Conservation (phyloP, 2,329 filamentous ascomycete genomes). For the Coniochaeta pulveracea region DNA sequence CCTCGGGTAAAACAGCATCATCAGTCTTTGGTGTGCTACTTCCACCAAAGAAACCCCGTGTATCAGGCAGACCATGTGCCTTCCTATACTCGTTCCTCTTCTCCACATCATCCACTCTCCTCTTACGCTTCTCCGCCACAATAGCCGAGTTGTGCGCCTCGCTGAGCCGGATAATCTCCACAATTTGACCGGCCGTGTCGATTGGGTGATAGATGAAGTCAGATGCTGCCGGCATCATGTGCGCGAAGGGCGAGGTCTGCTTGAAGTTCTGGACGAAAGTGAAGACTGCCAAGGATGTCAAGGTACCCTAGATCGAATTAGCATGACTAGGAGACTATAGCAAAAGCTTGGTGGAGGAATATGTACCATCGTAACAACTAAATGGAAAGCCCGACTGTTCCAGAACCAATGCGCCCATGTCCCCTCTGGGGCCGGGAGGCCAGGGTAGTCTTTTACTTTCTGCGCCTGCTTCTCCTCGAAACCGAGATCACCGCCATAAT, state of each 20-base stretch:
- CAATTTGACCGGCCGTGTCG: constrained; percentile 49
- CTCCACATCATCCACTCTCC: constrained; percentile 71
- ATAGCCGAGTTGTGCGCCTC: constrained; percentile 57
- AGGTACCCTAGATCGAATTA: constrained; percentile 40
- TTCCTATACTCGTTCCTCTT: constrained; percentile 80
- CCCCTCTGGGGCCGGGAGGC: constrained; percentile 76
- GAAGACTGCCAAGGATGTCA: constrained; percentile 56
- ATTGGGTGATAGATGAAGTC: constrained; percentile 62
- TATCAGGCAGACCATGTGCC: constrained; percentile 68
- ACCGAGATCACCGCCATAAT: constrained; percentile 65
- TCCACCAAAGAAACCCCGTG: constrained; percentile 34
- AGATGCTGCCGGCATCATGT: constrained; percentile 63
- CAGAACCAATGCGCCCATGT: constrained; percentile 80
- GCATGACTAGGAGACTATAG: neutral
- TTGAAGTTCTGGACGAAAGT: constrained; percentile 74
- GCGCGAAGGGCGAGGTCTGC: constrained; percentile 64
- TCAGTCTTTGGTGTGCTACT: too few relatives aligned
- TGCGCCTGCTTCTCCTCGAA: constrained; percentile 55
- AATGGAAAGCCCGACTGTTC: constrained; percentile 63
- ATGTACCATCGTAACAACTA: constrained; percentile 75
- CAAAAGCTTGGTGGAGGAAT: constrained; percentile 14
- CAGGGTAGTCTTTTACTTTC: constrained; percentile 65
- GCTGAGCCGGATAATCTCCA: constrained; percentile 68
- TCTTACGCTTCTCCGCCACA: constrained; percentile 60
- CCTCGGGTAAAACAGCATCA: constrained; percentile 16